These are phyloP conservation scores for Blakeslea trispora DNA, from an alignment of 371 early-diverging fungal genomes.

Conservation along the genomic window DNA sequence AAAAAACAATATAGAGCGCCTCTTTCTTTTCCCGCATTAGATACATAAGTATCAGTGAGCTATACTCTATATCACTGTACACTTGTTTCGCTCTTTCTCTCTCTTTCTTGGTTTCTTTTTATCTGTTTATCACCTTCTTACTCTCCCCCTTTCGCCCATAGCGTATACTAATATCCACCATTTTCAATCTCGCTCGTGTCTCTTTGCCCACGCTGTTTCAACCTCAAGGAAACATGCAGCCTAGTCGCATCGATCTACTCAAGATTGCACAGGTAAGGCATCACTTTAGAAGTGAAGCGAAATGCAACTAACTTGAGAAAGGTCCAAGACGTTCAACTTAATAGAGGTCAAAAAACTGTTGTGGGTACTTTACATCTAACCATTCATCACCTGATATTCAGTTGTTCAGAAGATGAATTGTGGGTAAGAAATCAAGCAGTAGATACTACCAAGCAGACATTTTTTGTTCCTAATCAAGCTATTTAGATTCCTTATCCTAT, in stretches of 20 bases:
- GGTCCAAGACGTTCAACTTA: slow-evolving; percentile 67
- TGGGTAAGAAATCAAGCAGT: slow-evolving; percentile 55
- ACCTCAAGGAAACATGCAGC: slow-evolving; percentile 34
- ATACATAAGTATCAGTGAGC: no score
- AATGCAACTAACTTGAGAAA: slow-evolving; percentile 17
- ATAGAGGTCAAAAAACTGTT: slow-evolving; percentile 55
- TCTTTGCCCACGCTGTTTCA: slow-evolving; percentile 26
- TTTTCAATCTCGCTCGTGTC: slow-evolving; percentile 30
- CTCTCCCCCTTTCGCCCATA: no score
- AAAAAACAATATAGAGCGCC: no score
- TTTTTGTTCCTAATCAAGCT: neutral
- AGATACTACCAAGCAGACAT: neutral
- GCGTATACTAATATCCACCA: neutral
- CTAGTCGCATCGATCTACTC: slow-evolving; percentile 48
- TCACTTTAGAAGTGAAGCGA: no score
- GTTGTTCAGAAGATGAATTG: slow-evolving; percentile 61
- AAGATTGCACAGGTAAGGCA: slow-evolving; percentile 51
- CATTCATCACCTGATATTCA: slow-evolving; percentile 80
- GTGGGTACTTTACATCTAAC: slow-evolving; percentile 78
- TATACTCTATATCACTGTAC: no score
- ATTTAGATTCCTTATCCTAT: slow-evolving; percentile 81
- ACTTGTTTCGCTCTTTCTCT: no score
- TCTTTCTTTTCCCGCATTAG: no score
- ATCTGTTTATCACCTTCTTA: no score
- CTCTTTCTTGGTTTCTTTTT: no score